Conservation (phyloP, 2,329 filamentous ascomycete species). For the Talaromyces sp. region DNA sequence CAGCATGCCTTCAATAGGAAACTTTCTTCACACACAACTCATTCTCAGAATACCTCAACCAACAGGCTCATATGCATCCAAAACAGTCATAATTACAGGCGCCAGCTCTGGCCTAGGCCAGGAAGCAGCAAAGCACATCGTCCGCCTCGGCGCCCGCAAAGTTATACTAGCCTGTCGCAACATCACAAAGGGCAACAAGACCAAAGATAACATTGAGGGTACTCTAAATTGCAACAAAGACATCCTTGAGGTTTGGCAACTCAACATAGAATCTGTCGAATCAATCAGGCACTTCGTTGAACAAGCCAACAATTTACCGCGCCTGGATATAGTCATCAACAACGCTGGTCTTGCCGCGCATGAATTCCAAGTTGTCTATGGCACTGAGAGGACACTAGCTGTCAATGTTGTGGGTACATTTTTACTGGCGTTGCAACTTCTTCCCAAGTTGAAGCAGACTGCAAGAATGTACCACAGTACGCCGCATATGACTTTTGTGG, state of each 20-base stretch:
- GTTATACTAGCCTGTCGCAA: constrained; percentile 49
- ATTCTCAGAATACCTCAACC: constrained; percentile 6
- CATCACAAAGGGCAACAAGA: neutral
- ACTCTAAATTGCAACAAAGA: neutral
- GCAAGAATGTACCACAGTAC: neutral
- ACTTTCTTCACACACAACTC: constrained; percentile 13
- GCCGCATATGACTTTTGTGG: constrained; percentile 12
- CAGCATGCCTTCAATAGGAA: constrained; percentile 10
- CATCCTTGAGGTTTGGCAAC: constrained; percentile 4
- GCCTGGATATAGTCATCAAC: constrained; percentile 23
- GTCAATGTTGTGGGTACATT: constrained; percentile 7
- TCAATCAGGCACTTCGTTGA: constrained; percentile 21
- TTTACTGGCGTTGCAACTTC: neutral
- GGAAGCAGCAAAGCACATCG: constrained; percentile 41
- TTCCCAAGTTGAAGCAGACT: constrained; percentile 7
- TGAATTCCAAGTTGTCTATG: neutral
- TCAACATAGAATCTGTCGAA: neutral
- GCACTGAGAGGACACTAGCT: constrained; percentile 4
- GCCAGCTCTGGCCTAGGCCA: constrained; percentile 50
- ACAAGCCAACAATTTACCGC: constrained; percentile 17
- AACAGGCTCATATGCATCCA: constrained; percentile 12
- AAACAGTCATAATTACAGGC: constrained; percentile 50
- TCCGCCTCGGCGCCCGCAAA: constrained; percentile 37
- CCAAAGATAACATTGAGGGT: neutral
- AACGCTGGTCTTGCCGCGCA: constrained; percentile 19